Evolutionary conservation across 352 stramenopile genomes (phyloP).

Genomic region (Phytophthora melonis): DNA sequence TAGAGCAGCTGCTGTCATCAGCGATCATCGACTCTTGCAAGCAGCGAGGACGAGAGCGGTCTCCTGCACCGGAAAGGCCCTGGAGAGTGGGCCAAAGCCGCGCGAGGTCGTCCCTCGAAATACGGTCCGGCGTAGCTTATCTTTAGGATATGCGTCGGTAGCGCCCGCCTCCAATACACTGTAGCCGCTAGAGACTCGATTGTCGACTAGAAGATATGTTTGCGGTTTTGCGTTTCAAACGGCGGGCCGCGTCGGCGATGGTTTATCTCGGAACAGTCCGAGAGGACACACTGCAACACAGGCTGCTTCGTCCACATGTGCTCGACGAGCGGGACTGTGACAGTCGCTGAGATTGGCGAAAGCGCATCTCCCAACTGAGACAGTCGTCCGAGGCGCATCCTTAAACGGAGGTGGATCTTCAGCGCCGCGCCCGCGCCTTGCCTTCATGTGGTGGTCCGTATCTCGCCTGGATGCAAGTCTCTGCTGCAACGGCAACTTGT

Average conservation of each 20-base stretch:
- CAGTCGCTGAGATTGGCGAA: conserved; percentile 31
- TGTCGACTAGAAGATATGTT: no score
- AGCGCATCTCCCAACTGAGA: conserved; percentile 26
- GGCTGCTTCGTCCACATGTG: conserved; percentile 6
- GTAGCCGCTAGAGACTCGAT: no score
- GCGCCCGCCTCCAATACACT: no score
- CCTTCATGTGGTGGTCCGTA: conserved; percentile 38
- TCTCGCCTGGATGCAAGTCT: conserved; percentile 31
- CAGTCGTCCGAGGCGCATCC: conserved; percentile 18
- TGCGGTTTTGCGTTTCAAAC: no score
- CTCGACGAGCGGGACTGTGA: conserved; percentile 11
- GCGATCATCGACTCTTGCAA: conserved; percentile 23
- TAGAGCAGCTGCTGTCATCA: conserved; percentile 29
- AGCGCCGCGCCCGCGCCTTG: conserved; percentile 7
- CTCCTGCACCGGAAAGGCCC: conserved; percentile 25
- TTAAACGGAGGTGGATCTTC: conserved; percentile 33
- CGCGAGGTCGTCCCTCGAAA: conserved; percentile 15
- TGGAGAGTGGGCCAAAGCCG: not conserved
- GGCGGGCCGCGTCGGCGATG: no score
- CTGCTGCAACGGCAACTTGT: conserved; percentile 32
- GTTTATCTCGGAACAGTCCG: no score
- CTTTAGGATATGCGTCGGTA: not conserved
- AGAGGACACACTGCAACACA: not conserved
- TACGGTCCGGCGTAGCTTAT: conserved; percentile 22
- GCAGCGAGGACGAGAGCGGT: conserved; percentile 21